Evolutionary conservation across 2,329 filamentous ascomycete species (phyloP), one percentile per base, ranked within the genome.

Genomic region (Xylariales sp.): DNA sequence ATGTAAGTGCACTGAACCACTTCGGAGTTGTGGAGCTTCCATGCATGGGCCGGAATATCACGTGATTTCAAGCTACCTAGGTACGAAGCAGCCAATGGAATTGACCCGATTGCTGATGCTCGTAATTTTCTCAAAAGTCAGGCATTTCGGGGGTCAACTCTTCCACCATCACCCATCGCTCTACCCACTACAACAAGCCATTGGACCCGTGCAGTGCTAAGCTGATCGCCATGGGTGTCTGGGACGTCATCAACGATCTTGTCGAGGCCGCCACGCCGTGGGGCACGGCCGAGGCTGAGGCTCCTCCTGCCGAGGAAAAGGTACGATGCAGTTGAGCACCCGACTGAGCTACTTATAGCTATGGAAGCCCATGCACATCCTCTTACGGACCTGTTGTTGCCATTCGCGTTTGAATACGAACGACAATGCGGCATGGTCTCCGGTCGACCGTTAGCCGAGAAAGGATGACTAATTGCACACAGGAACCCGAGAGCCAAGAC

Each of bases 221-320:
- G 71, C 76, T 75, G 77, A 78, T 80, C 82, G 81, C 80, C 81
- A 91, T 91, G 89, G 88, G 87, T 83, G 84, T 90, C 83, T 90
- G 88, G 86, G 87, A 90, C 80, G 82, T 85, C 74, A 85, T 89
- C 77, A 84, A 83, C 77, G 89, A 90, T 78, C 82, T 91, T 78
- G 82, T 89, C 77, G 87, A 90, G 82, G 88, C 88, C 71, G 88
- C 86, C 74, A 84, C 85, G 82, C 89, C 89, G 79, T 91, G 89
- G 89, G 84, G 83, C 79, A 85, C 85, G 73, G 88, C 84, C 74
- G 86, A 90, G 80, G 89, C 89, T 74, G 89, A 91, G 82, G 88
- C 88, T 85, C 84, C 89, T 85, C 83, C 88, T 85, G 83, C 89
- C 85, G 83, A 89, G 88, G 83, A 87, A 85, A 80, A 85, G 84